phyloP scores from a whole-genome alignment of 2,329 filamentous ascomycete species.

The Monosporascus sp. region DNA sequence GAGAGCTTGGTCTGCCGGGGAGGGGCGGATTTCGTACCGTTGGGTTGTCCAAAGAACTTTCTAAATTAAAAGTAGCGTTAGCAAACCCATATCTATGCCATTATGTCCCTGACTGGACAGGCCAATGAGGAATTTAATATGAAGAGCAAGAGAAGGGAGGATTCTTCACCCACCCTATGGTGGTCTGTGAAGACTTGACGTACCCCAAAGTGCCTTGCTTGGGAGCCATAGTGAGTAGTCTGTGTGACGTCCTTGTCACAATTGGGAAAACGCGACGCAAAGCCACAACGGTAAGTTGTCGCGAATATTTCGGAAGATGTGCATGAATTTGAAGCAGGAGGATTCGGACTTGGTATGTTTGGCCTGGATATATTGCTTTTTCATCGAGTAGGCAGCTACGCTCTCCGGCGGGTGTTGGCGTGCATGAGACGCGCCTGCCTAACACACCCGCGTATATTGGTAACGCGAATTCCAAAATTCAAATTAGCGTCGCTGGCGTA shows the following conservation, averaged over 20 bases:
- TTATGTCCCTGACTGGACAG: neutral
- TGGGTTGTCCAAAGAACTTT: constrained; percentile 74
- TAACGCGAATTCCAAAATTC: neutral
- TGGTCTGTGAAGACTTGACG: constrained; percentile 29
- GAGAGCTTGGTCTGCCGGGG: constrained; percentile 74
- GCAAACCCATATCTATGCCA: constrained; percentile 1
- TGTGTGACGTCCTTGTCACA: constrained; percentile 18
- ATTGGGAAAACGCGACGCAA: constrained; percentile 16
- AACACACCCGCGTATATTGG: constrained; percentile 1
- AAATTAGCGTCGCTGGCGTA: neutral
- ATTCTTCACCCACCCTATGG: constrained; percentile 24
- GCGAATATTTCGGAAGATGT: neutral
- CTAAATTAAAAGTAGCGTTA: constrained; percentile 39
- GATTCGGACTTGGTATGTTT: neutral
- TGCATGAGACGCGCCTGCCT: neutral
- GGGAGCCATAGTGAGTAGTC: constrained; percentile 25
- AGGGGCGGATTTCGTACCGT: constrained; percentile 53
- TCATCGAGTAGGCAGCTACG: neutral
- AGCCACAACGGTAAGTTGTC: constrained; percentile 17
- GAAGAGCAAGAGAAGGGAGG: constrained; percentile 1
- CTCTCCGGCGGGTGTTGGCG: neutral
- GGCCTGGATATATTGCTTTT: neutral
- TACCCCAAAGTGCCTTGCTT: constrained; percentile 31
- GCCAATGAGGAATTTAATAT: neutral
- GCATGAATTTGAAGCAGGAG: neutral